Evolutionary conservation across 108 stramenopile genomes (phyloP).

Genomic region (Cyclostephanos tholiformis): DNA sequence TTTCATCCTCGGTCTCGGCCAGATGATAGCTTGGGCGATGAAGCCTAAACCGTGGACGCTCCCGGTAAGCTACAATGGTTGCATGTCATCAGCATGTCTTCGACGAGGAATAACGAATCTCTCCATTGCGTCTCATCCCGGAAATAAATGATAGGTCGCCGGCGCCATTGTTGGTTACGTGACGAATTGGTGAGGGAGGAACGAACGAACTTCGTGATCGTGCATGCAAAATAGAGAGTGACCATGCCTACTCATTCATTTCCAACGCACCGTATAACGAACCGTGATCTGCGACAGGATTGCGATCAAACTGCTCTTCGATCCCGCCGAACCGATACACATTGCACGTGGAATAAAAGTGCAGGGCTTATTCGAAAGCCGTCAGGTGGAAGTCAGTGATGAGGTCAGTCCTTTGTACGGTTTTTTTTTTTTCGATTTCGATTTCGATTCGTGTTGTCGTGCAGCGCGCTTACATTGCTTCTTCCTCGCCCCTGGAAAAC

Average conservation of each 20-base stretch:
- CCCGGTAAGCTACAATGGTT: slow-evolving; percentile 44
- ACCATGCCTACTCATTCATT: no score
- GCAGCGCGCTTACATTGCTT: neutral
- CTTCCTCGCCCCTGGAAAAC: neutral
- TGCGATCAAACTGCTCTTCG: slow-evolving; percentile 93
- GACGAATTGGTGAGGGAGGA: slow-evolving; percentile 75
- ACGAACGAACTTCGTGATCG: neutral
- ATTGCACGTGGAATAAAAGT: slow-evolving; percentile 63
- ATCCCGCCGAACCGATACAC: slow-evolving; percentile 81
- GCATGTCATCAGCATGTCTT: neutral
- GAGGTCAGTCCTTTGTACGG: slow-evolving; percentile 62
- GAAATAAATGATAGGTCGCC: slow-evolving; percentile 48
- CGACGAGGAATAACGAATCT: neutral
- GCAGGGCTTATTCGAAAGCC: slow-evolving; percentile 93
- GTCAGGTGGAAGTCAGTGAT: slow-evolving; percentile 89
- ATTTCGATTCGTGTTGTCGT: slow-evolving; percentile 11
- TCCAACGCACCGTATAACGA: no score
- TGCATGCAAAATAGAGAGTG: no score
- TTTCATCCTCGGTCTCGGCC: slow-evolving; percentile 89
- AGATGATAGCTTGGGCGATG: slow-evolving; percentile 86
- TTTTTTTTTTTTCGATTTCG: slow-evolving; percentile 61
- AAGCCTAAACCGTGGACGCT: slow-evolving; percentile 74
- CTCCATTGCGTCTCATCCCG: no score
- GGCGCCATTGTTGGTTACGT: slow-evolving; percentile 89
- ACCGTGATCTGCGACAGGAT: slow-evolving; percentile 45